A percentile compares a stretch with the other conserved stretches of the same genome.
phyloP scores from a whole-genome alignment of 495 filamentous ascomycete species.

The Penicillium salamii region DNA sequence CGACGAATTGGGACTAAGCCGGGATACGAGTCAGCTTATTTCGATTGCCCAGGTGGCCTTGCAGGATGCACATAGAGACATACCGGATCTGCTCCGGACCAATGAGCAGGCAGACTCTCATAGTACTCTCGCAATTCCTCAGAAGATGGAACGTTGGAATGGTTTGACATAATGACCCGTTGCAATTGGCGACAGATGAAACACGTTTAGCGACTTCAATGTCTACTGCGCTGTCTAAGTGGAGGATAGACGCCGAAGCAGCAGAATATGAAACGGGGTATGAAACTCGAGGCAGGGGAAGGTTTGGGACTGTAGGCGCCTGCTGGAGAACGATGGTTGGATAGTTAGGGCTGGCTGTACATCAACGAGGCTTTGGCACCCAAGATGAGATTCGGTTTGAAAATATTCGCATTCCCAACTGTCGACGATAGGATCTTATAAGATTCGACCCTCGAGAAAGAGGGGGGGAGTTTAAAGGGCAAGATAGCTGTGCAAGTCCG shows the following conservation, averaged over 20 bases:
- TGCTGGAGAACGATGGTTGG: neutral
- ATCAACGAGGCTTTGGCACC: neutral
- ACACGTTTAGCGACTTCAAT: conserved; percentile 11
- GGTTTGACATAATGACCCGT: conserved; percentile 25
- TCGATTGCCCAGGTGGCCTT: neutral
- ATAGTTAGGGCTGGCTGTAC: neutral
- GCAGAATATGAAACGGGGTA: conserved; percentile 3
- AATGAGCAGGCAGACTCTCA: conserved; percentile 19
- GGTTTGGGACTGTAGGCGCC: conserved; percentile 1
- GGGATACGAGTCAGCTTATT: conserved; percentile 3
- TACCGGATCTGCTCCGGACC: conserved; percentile 37
- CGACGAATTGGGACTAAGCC: conserved; percentile 28
- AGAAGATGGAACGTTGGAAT: conserved; percentile 17
- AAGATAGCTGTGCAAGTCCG: conserved; percentile 19
- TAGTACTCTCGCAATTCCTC: conserved; percentile 34
- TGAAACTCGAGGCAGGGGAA: conserved; percentile 2
- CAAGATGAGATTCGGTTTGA: no score
- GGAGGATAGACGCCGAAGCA: conserved; percentile 4
- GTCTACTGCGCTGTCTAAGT: neutral
- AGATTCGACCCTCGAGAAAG: conserved; percentile 6
- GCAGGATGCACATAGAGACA: conserved; percentile 5
- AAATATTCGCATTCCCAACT: neutral
- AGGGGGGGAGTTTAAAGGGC: conserved; percentile 9
- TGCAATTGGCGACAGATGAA: conserved; percentile 26
- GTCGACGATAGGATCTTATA: conserved; percentile 7